phyloP scores from a whole-genome alignment of 2,329 filamentous ascomycete genomes.

The Nemania sp. region DNA sequence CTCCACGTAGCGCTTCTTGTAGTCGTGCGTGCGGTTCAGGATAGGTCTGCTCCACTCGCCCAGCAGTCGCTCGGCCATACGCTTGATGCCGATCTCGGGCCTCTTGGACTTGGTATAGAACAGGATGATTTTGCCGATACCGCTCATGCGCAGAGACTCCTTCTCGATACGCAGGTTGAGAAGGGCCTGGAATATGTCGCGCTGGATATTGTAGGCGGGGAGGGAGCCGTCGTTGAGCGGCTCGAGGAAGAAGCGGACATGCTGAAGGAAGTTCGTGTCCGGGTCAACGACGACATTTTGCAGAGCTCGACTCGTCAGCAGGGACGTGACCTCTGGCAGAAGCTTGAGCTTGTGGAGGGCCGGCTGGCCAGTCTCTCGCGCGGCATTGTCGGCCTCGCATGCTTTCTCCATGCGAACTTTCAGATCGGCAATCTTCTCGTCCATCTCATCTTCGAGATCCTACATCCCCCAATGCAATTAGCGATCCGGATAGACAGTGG shows the following conservation, averaged over 20 bases:
- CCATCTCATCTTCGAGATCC: constrained; percentile 89
- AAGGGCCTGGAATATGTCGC: constrained; percentile 85
- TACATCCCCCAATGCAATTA: constrained; percentile 42
- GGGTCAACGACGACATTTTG: constrained; percentile 87
- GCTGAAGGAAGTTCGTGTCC: constrained; percentile 92
- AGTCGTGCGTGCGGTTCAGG: constrained; percentile 90
- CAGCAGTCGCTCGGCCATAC: constrained; percentile 88
- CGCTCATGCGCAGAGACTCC: constrained; percentile 84
- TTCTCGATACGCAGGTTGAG: constrained; percentile 85
- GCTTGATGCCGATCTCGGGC: constrained; percentile 85
- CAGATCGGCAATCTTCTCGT: constrained; percentile 86
- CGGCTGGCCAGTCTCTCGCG: constrained; percentile 76
- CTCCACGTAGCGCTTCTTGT: constrained; percentile 77
- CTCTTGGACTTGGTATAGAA: constrained; percentile 97
- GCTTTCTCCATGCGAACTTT: constrained; percentile 90
- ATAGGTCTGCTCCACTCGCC: constrained; percentile 96
- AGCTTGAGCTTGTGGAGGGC: constrained; percentile 93
- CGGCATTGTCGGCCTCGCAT: constrained; percentile 82
- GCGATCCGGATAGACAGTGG: neutral
- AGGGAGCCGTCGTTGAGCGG: constrained; percentile 92
- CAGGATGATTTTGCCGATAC: constrained; percentile 92
- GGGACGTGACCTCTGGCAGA: constrained; percentile 83
- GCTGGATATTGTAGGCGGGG: constrained; percentile 96
- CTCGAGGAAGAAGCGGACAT: constrained; percentile 96
- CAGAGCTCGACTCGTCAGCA: constrained; percentile 88